Conservation (phyloP, 2,329 filamentous ascomycete species). For the Colletotrichum sp. region DNA sequence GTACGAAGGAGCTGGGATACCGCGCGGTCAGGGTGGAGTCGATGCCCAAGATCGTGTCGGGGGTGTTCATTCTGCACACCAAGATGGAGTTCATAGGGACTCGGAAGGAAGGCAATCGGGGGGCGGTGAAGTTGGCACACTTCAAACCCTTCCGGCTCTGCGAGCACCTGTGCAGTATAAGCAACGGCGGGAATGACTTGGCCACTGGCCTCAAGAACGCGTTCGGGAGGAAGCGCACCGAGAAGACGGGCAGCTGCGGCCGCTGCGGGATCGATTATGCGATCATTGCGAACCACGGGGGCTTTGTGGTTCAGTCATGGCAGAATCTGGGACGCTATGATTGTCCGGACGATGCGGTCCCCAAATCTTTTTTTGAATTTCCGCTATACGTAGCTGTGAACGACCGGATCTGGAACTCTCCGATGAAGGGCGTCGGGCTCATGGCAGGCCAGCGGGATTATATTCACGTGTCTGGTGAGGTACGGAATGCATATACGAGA, state of each 20-base stretch:
- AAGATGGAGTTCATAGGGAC: background rate
- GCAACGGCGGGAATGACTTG: background rate
- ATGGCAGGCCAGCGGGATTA: background rate
- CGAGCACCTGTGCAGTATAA: background rate
- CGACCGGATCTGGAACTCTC: background rate
- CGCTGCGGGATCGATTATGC: background rate
- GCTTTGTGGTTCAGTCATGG: background rate
- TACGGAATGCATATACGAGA: background rate
- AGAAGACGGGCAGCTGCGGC: background rate
- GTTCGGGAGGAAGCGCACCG: background rate
- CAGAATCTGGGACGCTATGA: background rate
- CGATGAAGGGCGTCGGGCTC: background rate
- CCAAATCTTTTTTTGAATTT: background rate
- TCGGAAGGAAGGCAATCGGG: background rate
- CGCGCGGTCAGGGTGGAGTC: rapidly evolving
- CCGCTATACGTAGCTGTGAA: background rate
- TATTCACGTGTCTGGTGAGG: background rate
- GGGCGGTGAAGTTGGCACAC: background rate
- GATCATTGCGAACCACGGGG: background rate
- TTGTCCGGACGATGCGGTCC: background rate
- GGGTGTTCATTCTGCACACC: background rate
- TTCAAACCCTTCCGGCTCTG: background rate
- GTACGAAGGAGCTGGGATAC: background rate
- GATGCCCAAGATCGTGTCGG: background rate
- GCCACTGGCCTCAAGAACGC: rapidly evolving